phyloP scores from a whole-genome alignment of 2,329 filamentous ascomycete genomes.

The Monilinia polystroma region DNA sequence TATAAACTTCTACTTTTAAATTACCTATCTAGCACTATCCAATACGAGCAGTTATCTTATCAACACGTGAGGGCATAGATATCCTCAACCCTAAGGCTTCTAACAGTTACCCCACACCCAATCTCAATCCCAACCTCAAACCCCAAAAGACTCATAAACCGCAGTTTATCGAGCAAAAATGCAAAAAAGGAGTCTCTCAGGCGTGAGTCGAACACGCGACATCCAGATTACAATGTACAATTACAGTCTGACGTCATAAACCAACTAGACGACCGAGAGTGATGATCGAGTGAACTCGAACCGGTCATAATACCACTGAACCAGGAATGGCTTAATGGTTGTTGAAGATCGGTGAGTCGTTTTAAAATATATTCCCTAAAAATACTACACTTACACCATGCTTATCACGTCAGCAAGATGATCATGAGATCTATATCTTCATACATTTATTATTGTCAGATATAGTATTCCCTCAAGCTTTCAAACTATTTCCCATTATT shows the following conservation, averaged over 20 bases:
- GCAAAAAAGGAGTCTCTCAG: not conserved
- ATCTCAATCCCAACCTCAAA: no score
- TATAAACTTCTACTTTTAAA: no score
- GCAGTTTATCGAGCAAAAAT: not conserved
- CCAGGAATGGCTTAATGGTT: not conserved
- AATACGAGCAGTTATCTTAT: not conserved
- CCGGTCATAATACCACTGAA: constrained; percentile 8
- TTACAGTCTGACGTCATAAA: constrained; percentile 8
- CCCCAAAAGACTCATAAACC: not conserved
- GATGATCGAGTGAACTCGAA: constrained; percentile 11
- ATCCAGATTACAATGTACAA: not conserved
- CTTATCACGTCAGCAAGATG: no score
- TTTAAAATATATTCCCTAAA: not conserved
- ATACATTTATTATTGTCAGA: no score
- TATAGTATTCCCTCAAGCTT: no score
- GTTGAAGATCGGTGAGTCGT: fast-evolving
- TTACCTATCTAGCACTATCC: no score
- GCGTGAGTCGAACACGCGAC: not conserved
- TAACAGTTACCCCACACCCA: no score
- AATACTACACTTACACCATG: not conserved
- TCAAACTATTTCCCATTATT: no score
- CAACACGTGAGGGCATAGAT: constrained; percentile 2
- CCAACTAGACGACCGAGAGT: constrained; percentile 14
- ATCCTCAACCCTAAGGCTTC: no score
- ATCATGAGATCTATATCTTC: no score